Evolutionary conservation across 495 filamentous ascomycete species (phyloP).

Genomic region (Hyaloscypha bicolor): DNA sequence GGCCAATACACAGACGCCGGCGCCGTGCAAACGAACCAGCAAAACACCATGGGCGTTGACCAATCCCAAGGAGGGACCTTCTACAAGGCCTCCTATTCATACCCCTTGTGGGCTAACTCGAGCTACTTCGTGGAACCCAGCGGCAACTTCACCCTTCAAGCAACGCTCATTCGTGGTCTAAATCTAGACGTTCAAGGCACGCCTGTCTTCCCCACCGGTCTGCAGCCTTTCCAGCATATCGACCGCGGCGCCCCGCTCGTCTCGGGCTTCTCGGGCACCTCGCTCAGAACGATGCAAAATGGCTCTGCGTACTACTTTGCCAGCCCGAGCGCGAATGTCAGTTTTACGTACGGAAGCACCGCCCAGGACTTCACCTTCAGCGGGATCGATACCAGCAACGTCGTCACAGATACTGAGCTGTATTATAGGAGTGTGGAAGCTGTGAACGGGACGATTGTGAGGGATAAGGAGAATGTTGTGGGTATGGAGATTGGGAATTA

Average conservation of each 20-base stretch:
- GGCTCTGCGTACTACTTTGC: constrained; percentile 56
- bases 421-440: constrained; percentile 56
- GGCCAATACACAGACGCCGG: constrained; percentile 61
- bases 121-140: constrained; percentile 46
- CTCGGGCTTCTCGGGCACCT: constrained; percentile 41
- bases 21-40: constrained; percentile 61
- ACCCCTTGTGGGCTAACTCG: constrained; percentile 64
- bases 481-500: constrained; percentile 21
- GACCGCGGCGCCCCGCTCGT: constrained; percentile 30
- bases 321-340: constrained; percentile 46
- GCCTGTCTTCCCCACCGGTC: constrained; percentile 61
- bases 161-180: constrained; percentile 61
- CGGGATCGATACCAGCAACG: constrained; percentile 38
- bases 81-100: constrained; percentile 55
- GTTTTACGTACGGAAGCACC: constrained; percentile 53
- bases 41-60: constrained; percentile 62
- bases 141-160: constrained; percentile 62
- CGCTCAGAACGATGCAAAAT: constrained; percentile 53
- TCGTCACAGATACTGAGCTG: constrained; percentile 36
- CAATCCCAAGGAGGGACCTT: constrained; percentile 43
- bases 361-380: constrained; percentile 58
- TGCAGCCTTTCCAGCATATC: constrained; percentile 48
- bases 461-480: constrained; percentile 33
- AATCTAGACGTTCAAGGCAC: constrained; percentile 52
- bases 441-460: constrained; percentile 51